Conservation (phyloP, 805 yeast species). For the Kazachstania kunashirensis region DNA sequence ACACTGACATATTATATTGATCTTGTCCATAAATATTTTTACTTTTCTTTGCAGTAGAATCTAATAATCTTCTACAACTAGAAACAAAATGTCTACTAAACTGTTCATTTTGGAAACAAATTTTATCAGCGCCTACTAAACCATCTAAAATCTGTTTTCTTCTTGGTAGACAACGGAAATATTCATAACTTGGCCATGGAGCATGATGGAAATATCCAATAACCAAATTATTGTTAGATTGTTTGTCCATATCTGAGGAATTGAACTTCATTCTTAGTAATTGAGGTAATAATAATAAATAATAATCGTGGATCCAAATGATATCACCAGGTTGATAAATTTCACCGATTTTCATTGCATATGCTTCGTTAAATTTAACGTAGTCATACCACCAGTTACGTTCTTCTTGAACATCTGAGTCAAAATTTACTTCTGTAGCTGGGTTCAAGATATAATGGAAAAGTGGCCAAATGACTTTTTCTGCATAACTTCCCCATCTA, state of each 20-base stretch:
- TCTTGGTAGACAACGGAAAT: slow-evolving; percentile 80
- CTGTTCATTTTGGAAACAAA: slow-evolving; percentile 78
- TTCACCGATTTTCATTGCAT: slow-evolving; percentile 63
- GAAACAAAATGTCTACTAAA: slow-evolving; percentile 87
- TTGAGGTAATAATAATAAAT: slow-evolving; percentile 71
- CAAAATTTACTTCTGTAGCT: slow-evolving; percentile 44
- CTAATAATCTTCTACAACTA: slow-evolving; percentile 79
- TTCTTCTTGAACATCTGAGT: slow-evolving; percentile 37
- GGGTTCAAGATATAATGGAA: slow-evolving; percentile 85
- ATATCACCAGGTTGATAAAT: slow-evolving; percentile 82
- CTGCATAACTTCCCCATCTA: slow-evolving; percentile 86
- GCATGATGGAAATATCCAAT: slow-evolving; percentile 77
- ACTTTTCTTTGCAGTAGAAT: slow-evolving; percentile 50
- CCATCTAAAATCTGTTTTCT: slow-evolving; percentile 80
- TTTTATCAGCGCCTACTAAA: slow-evolving; percentile 77
- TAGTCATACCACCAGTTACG: slow-evolving; percentile 81
- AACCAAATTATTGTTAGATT: slow-evolving; percentile 36
- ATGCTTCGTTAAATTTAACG: slow-evolving; percentile 82
- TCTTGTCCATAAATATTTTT: slow-evolving; percentile 22
- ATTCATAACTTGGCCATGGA: slow-evolving; percentile 94
- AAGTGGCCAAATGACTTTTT: slow-evolving; percentile 85
- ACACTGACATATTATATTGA: slow-evolving; percentile 43
- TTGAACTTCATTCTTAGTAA: slow-evolving; percentile 60
- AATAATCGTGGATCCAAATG: slow-evolving; percentile 89
- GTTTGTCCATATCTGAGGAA: background rate